These are phyloP conservation scores for Chlamydomonas incerta DNA, from an alignment of 139 green algal species.

Conservation along the genomic window DNA sequence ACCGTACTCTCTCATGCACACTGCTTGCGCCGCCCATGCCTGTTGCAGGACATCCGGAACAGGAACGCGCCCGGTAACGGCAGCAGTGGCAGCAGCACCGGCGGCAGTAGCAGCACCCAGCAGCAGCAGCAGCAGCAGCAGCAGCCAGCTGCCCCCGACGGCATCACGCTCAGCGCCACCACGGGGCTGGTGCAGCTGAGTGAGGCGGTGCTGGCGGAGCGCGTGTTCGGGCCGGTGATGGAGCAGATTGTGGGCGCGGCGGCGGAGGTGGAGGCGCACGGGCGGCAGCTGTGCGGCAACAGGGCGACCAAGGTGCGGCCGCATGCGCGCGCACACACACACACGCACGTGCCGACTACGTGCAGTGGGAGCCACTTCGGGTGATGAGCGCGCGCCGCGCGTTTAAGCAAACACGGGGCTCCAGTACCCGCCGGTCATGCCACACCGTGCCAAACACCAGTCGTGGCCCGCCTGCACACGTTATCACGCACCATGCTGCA, in stretches of 20 bases:
- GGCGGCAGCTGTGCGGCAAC: neutral
- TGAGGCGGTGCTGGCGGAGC: neutral
- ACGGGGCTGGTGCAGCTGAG: neutral
- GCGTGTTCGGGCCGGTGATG: neutral
- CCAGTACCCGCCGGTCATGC: neutral
- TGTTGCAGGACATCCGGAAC: too few species aligned
- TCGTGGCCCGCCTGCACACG: too few species aligned
- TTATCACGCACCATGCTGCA: neutral
- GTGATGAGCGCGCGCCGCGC: too few species aligned
- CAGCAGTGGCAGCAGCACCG: too few species aligned
- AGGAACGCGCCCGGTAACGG: too few species aligned
- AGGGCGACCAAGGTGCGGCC: neutral
- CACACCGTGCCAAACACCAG: neutral
- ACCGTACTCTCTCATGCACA: too few species aligned
- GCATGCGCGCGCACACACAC: too few species aligned
- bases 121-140: too few species aligned
- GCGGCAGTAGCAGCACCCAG: neutral
- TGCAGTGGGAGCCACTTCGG: too few species aligned
- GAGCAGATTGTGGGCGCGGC: neutral
- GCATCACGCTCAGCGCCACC: neutral
- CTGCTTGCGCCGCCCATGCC: too few species aligned
- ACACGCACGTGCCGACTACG: too few species aligned
- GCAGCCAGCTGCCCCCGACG: neutral
- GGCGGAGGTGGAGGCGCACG: neutral
- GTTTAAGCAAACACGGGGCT: too few species aligned